phyloP scores from a whole-genome alignment of 306 rosid genomes.

The Vigna mungo region DNA sequence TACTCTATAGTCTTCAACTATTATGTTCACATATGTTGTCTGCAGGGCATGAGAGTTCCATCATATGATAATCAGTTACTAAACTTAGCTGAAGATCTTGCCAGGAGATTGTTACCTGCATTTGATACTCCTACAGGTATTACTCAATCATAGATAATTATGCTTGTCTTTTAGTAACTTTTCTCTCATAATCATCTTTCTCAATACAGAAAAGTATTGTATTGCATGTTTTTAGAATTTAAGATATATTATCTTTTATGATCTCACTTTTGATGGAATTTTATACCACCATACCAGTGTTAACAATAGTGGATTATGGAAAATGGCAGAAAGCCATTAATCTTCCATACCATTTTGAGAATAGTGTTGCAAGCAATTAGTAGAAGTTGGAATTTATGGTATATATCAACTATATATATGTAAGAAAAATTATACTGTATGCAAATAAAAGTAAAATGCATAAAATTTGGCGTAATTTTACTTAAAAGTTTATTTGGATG shows the following conservation, averaged over 20 bases:
- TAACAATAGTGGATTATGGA: no score
- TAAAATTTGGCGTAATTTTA: no score
- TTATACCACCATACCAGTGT: background rate
- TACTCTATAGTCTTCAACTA: slow-evolving; percentile 29
- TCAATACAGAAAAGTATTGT: slow-evolving; percentile 12
- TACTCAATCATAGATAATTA: slow-evolving; percentile 20
- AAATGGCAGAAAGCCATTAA: no score
- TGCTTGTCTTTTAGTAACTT: slow-evolving; percentile 34
- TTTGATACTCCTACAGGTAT: slow-evolving; percentile 98
- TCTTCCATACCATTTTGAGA: no score
- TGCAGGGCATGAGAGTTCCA: slow-evolving; percentile 90
- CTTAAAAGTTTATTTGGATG: background rate
- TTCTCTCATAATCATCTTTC: slow-evolving; percentile 10
- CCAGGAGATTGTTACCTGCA: slow-evolving; percentile 89
- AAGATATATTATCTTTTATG: background rate
- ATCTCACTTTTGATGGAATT: slow-evolving; percentile 36
- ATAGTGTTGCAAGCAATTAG: no score
- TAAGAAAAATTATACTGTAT: no score
- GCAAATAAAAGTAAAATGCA: background rate
- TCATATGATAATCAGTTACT: slow-evolving; percentile 81
- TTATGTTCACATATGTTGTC: slow-evolving; percentile 23
- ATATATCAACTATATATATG: background rate
- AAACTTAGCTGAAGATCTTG: slow-evolving; percentile 91
- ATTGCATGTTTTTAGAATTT: background rate
- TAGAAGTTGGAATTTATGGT: background rate